Conservation (phyloP, 495 filamentous ascomycete genomes). For the Astrocystis sublimbata region DNA sequence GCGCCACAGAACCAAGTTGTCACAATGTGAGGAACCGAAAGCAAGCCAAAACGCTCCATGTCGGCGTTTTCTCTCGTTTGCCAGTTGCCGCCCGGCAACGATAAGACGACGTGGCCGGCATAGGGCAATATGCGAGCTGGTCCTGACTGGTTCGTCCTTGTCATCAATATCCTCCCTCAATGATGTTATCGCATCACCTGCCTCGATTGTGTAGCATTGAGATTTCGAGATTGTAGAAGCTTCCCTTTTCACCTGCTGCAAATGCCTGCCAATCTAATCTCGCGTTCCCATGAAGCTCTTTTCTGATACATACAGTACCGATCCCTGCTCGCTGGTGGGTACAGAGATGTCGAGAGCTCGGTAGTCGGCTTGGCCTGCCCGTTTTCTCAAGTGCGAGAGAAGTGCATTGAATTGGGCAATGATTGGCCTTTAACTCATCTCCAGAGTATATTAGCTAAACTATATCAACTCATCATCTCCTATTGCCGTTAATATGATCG, state of each 20-base stretch:
- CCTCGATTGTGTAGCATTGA: background rate
- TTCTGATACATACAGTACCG: background rate
- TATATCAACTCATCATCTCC: background rate
- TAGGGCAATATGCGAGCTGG: background rate
- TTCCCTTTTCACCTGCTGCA: background rate
- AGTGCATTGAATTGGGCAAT: background rate
- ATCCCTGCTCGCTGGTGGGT: background rate
- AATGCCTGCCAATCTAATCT: background rate
- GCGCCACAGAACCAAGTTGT: background rate
- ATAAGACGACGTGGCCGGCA: conserved; percentile 6
- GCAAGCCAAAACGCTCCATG: background rate
- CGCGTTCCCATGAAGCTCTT: background rate
- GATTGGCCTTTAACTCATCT: too few species aligned
- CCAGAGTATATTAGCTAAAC: too few species aligned
- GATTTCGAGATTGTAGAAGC: background rate
- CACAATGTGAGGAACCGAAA: conserved; percentile 1
- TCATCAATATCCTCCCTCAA: background rate
- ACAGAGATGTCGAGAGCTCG: background rate
- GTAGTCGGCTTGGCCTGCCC: conserved; percentile 1
- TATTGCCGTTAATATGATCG: background rate
- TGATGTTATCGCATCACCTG: background rate
- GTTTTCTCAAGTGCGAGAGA: background rate
- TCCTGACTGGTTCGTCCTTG: background rate
- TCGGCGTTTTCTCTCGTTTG: background rate
- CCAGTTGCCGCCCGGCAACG: conserved; percentile 13